Conservation (phyloP, 2,329 filamentous ascomycete species). For the Paecilomyces sp. region DNA sequence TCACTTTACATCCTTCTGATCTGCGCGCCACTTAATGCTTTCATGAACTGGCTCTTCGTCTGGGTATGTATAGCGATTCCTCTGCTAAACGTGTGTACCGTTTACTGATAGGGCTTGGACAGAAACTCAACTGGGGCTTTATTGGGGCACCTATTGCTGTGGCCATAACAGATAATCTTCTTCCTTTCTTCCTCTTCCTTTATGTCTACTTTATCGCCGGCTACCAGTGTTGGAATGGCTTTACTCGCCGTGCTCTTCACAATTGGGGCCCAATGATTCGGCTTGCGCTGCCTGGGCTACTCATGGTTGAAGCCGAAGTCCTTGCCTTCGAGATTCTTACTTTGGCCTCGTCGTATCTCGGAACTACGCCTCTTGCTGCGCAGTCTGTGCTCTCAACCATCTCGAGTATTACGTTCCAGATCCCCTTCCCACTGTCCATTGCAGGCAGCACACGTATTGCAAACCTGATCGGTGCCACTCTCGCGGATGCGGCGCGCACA, state of each 20-base stretch:
- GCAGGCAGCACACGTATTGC: constrained; percentile 82
- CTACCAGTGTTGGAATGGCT: constrained; percentile 72
- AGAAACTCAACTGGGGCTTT: constrained; percentile 58
- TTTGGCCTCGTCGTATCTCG: constrained; percentile 71
- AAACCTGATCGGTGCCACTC: constrained; percentile 81
- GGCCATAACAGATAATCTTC: constrained; percentile 64
- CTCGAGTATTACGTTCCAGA: constrained; percentile 74
- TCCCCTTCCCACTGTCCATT: constrained; percentile 86
- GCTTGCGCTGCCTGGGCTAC: constrained; percentile 77
- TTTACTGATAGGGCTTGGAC: constrained; percentile 5
- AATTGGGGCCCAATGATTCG: constrained; percentile 83
- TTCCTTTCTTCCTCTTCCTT: constrained; percentile 64
- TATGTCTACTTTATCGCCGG: constrained; percentile 69
- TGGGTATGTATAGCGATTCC: constrained; percentile 51
- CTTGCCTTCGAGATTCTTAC: constrained; percentile 89
- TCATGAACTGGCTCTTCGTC: constrained; percentile 75
- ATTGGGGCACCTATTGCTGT: constrained; percentile 75
- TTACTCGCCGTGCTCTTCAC: constrained; percentile 59
- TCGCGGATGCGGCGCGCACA: constrained; percentile 72
- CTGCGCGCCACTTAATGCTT: constrained; percentile 72
- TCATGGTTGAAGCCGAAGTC: constrained; percentile 93
- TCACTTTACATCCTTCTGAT: constrained; percentile 77
- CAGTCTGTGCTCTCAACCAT: constrained; percentile 79
- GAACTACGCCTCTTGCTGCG: constrained; percentile 72
- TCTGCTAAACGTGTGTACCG: constrained; percentile 8